Percentiles rank a stretch among this genome's conserved stretches.
Conservation (phyloP, 1,139 yeast species). For the Yamadazyma buinensis region DNA sequence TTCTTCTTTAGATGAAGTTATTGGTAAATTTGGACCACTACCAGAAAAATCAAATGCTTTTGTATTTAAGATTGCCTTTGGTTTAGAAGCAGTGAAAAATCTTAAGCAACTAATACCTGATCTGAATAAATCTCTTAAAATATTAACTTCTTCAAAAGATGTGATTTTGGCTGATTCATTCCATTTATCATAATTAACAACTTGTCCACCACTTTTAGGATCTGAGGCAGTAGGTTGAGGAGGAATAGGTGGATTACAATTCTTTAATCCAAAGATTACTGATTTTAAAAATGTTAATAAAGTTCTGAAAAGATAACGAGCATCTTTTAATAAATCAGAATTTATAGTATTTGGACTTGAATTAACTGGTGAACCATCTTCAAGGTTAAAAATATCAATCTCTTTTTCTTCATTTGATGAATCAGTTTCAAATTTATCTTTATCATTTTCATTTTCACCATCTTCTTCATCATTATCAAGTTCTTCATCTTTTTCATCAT, state of each 20-base stretch:
- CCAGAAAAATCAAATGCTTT: constrained; percentile 61
- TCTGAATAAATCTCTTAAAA: constrained; percentile 71
- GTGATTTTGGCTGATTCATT: constrained; percentile 82
- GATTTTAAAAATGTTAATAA: constrained; percentile 88
- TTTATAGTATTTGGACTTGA: constrained; percentile 28
- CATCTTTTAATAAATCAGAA: constrained; percentile 78
- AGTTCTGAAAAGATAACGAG: constrained; percentile 82
- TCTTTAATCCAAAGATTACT: constrained; percentile 83
- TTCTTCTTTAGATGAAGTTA: constrained; percentile 86
- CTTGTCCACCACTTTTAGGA: constrained; percentile 58
- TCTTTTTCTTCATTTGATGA: constrained; percentile 20
- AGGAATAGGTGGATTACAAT: constrained; percentile 85
- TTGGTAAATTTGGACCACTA: constrained; percentile 78
- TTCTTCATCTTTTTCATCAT: constrained; percentile 15
- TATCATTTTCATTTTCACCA: constrained; percentile 15
- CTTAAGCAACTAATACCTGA: constrained; percentile 82
- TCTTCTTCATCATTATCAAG: constrained; percentile 23
- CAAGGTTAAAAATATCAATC: constrained; percentile 37
- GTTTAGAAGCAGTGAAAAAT: constrained; percentile 63
- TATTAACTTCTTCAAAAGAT: constrained; percentile 75
- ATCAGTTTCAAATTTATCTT: constrained; percentile 16
- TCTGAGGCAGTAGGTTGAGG: constrained; percentile 47
- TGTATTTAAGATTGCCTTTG: constrained; percentile 33
- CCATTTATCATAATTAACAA: constrained; percentile 63
- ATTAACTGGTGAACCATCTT: constrained; percentile 37